Base-by-base conservation (phyloP, 306 rosid genomes). In the Boehmeria nivea region DNA sequence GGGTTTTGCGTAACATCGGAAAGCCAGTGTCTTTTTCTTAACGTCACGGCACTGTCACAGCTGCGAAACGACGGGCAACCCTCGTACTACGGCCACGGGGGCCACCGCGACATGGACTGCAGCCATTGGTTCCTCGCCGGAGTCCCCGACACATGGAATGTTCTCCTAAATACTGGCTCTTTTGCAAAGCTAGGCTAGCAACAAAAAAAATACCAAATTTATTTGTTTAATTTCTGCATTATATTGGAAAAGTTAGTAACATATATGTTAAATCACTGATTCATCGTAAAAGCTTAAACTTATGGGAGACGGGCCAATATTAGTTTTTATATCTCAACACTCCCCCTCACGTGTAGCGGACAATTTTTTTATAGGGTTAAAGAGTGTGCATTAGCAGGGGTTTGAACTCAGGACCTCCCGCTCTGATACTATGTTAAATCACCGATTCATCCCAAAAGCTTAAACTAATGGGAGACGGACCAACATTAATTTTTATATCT, bases 51-150 rank as follows among this genome's bases (percentile, higher is more conserved):
- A 3, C 71, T 88, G 0, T 88, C 96, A 22, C 89, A 78, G 54
- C 71, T 77, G 3, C 67, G 96, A 17, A 80, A 73, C 69, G 96
- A 88, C 65, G 96, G 80, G 0, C 96, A 88, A 61, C 96, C 96
- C 0, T 88, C 96, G 5, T 65, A 77, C 10, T 88, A 70, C 26
- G 94, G 94, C 47, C 27, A 22, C 26, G 87, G 86, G 0, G 80
- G 83, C 43, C 85, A 69, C 64, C 54, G 43, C 0, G 74, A 12
- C 76, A 63, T 66, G 77, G 96, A 88, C 67, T 84, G 96, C 49
- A 84, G 76, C 71, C 96, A 88, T 33, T 88, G 96, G 96, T 84
- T 94, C 49, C 70, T 84, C 4, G 66, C 89, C 19, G 96, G 96
- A 11, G 80, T 88, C 60, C 94, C 96, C 20, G 96, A 88, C 50